phyloP scores from a whole-genome alignment of 176 grass and related monocot species.

The Hsuehochloa calcarea region DNA sequence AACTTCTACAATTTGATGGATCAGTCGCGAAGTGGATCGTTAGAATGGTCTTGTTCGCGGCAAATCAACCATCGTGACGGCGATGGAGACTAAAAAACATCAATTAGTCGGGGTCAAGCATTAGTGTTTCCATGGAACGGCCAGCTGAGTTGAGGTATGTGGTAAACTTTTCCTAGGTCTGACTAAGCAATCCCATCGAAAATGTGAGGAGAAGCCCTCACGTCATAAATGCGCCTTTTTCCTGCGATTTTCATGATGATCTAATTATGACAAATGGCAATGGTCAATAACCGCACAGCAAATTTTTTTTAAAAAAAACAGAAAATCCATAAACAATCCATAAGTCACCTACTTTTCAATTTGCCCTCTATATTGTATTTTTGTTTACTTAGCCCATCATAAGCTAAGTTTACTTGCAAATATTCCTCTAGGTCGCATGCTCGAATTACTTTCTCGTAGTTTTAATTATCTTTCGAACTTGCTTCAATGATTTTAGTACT shows the following conservation, averaged over 20 bases:
- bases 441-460: no score
- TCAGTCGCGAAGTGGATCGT: neutral
- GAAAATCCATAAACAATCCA: neutral
- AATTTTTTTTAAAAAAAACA: neutral
- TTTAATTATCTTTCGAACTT: no score
- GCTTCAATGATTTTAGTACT: no score
- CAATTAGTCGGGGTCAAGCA: neutral
- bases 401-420: no score
- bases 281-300: neutral
- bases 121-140: neutral
- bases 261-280: neutral
- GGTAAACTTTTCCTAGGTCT: constrained; percentile 29
- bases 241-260: neutral
- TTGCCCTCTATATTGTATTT: no score
- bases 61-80: neutral
- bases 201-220: neutral
- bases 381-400: no score
- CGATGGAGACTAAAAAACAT: constrained; percentile 9
- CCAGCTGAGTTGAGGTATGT: neutral
- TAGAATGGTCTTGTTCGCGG: constrained; percentile 1
- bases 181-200: neutral
- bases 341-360: no score
- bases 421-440: no score
- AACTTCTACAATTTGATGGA: constrained; percentile 3
- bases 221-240: neutral